Base-by-base conservation (phyloP, 768 basidiomycete genomes). In the Exsudoporus frostii region DNA sequence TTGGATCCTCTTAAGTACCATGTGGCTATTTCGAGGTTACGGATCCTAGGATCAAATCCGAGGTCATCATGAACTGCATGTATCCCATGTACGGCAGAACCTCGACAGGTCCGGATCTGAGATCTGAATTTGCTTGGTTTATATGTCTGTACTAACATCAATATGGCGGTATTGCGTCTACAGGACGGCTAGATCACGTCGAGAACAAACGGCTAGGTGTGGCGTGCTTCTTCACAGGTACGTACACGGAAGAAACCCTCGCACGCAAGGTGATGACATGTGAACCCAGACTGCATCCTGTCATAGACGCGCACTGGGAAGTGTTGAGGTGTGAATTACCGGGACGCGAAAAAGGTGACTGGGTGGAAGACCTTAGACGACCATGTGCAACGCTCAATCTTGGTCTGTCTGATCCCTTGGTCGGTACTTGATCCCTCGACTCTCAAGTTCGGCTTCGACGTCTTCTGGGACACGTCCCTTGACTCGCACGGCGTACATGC, bases 401-500 rank as follows among this genome's bases (percentile, higher is more conserved):
- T 82, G 80, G 60, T 89, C 88, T 11, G 81, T 84, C 66, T 88
- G 86, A 68, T 93, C 91, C 59, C 90, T 74, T 2, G 90, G 86
- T n/a, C 91, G 81, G 65, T 94, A 94, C 62, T 84, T 86, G 71
- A 94, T 86, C 17, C 85, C 85, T 42, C 86, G 79, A 44, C 73
- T 79, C 50, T 90, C 85, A 25, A 95, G 78, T 60, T 92, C 90
- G 20, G 81, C 82, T 62, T 92, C 89, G 5, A 93, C 83, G 40
- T 92, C 90, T 48, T 92, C 90, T 0, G 90, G 91, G 51, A 94
- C 79, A 15, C 88, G 84, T 1, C 92, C 92, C 58, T 83, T 86
- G 25, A 94, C 90, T 10, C 92, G 85, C 17, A 89, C 91, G 14
- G 96, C 96, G 67, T 99, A 99, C 75, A 98, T 84, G 1, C 96